These are phyloP conservation scores for Colletotrichum graminicola DNA, from an alignment of 2,329 filamentous ascomycete species.

Conservation along the genomic window DNA sequence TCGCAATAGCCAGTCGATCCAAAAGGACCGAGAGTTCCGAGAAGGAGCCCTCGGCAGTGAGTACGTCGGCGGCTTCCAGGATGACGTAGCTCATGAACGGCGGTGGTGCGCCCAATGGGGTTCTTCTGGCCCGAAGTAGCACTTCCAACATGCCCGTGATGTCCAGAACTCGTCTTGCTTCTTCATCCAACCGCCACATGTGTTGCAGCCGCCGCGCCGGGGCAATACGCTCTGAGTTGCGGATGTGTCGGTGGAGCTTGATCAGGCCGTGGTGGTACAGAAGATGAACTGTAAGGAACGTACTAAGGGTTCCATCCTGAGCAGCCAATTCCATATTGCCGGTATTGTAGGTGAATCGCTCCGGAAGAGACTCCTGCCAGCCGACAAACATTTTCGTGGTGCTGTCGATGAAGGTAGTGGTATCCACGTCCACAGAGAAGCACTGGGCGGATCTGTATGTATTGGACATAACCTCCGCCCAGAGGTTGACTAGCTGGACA, in stretches of 20 bases:
- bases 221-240: slow-evolving; percentile 54
- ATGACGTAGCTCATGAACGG: slow-evolving; percentile 74
- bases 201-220: slow-evolving; percentile 58
- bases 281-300: slow-evolving; percentile 74
- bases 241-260: slow-evolving; percentile 73
- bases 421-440: slow-evolving; percentile 17
- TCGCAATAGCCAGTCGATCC: slow-evolving; percentile 64
- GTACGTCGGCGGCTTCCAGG: slow-evolving; percentile 74
- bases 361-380: slow-evolving; percentile 71
- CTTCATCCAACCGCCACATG: slow-evolving; percentile 61
- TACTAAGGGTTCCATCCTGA: slow-evolving; percentile 65
- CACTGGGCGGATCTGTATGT: slow-evolving; percentile 55
- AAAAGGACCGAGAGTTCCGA: slow-evolving; percentile 64
- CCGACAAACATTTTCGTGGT: slow-evolving; percentile 64
- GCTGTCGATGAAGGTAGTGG: slow-evolving; percentile 56
- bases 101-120: slow-evolving; percentile 59
- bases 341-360: slow-evolving; percentile 64
- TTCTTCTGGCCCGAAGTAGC: slow-evolving; percentile 50
- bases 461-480: slow-evolving; percentile 72
- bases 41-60: slow-evolving; percentile 70
- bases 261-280: slow-evolving; percentile 75
- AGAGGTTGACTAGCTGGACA: slow-evolving; percentile 73
- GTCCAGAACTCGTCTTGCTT: slow-evolving; percentile 65
- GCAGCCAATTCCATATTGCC: slow-evolving; percentile 70
- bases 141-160: slow-evolving; percentile 58